Base-by-base conservation (phyloP, 495 filamentous ascomycete species). In the Jackrogersella multiformis region DNA sequence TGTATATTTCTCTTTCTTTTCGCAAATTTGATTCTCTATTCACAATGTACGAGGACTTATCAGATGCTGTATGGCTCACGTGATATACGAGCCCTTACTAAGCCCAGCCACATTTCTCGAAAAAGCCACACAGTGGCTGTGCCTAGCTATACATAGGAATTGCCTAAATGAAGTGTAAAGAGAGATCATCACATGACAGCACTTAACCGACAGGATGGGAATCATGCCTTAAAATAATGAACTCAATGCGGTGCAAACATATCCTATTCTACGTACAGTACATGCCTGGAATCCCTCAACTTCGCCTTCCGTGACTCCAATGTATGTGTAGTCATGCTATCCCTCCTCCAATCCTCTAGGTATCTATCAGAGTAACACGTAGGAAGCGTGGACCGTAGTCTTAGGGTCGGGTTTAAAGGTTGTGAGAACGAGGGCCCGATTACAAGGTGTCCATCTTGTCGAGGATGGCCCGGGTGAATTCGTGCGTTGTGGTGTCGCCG, bases 381-480 rank as follows among this genome's bases (percentile, higher is more conserved):
- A 57, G 60, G 57, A 67, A 57, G 64, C n/a, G n/a, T 55, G 51
- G 65, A 49, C 56, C 59, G 46, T 64, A 36, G 57, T 68, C 39
- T 70, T 21, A 26, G 41, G 61, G 52, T 51, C n/a, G 60, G 48
- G 54, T 64, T 44, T 57, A 62, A 48, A 39, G 21, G 39, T 46
- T 49, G 21, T 38, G 35, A 26, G 18, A 41, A 44, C 21, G 32
- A 30, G 23, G 28, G 15, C 21, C 38, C 30, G 61, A 56, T 71
- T 74, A 76, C 60, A 74, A 58, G 41, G 73, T 77, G 67, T 98
- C 94, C 95, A 99, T 97, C 82, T 94, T 90, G 78, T 90, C 85
- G 70, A 99, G 82, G 69, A 99, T 90, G 67, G 96, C 94, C 44
- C 90, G 84, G 70, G 96, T 98, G 82, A 98, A 99, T 74, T 97